Percentiles rank a stretch among this genome's conserved stretches.
Evolutionary conservation across 164 flowering plant species (phyloP).

Genomic region (Kingdonia uniflora): DNA sequence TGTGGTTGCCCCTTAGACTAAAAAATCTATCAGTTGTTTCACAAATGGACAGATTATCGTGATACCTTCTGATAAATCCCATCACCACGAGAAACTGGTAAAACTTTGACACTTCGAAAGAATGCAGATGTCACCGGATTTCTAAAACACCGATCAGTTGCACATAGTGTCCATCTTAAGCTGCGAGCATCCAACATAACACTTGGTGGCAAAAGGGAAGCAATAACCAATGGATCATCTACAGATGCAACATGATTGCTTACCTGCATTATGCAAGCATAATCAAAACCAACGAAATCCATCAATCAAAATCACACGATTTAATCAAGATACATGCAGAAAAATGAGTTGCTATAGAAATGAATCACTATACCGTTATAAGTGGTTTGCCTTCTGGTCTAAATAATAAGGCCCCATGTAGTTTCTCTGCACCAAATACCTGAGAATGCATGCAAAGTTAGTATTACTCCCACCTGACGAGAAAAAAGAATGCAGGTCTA

Average conservation of each 20-base stretch:
- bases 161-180: slow-evolving; percentile 96
- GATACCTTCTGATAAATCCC: slow-evolving; percentile 91
- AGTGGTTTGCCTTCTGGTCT: slow-evolving; percentile 69
- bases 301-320: neutral
- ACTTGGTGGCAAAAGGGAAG: slow-evolving; percentile 71
- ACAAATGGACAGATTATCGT: neutral
- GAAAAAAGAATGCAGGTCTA: neutral
- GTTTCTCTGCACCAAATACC: slow-evolving; percentile 88
- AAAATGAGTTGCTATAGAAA: neutral
- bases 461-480: neutral
- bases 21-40: too few species aligned
- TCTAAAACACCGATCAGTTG: slow-evolving; percentile 80
- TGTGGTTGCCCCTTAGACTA: too few species aligned
- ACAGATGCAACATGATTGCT: slow-evolving; percentile 94
- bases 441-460: slow-evolving; percentile 18
- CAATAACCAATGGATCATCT: slow-evolving; percentile 92
- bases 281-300: slow-evolving; percentile 1
- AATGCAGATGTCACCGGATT: slow-evolving; percentile 81
- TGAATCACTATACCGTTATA: slow-evolving; percentile 40
- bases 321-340: slow-evolving; percentile 1
- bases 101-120: slow-evolving; percentile 75
- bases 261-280: slow-evolving; percentile 37
- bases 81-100: slow-evolving; percentile 92
- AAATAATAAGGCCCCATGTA: slow-evolving; percentile 48
- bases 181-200: slow-evolving; percentile 62